Evolutionary conservation across 257 asterid species (phyloP), one percentile per base, ranked within the genome.

Genomic region (Phtheirospermum japonicum): DNA sequence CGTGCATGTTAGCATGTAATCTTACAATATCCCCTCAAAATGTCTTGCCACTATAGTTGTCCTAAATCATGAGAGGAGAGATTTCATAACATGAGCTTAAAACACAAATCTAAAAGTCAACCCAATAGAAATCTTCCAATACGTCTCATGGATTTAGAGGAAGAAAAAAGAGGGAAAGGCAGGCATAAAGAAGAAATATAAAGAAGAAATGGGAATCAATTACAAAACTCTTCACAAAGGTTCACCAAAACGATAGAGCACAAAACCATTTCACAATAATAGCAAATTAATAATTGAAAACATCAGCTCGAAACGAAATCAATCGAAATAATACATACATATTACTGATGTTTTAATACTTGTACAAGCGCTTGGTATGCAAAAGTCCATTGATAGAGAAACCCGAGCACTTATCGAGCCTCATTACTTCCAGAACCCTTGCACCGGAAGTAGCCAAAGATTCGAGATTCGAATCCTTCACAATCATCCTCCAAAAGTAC

Each of bases 401-500:
- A 1, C 90, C 95, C 2, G 93, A 90, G 66, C 97, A 90, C 81
- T 85, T 90, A 46, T 90, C 97, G 54, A 90, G 71, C 74, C 77
- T 87, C 64, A 90, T 62, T 32, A 73, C 89, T 63, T 82, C 82
- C 0, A 87, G 69, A 9, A 65, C 57, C 70, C 9, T 78, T 76
- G 67, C 85, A 6, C 55, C 43, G 1, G 78, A 68, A 0, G 30
- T 34, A 0, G 85, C 83, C 9, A 90, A 75, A 39, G 76, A n/a
- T 58, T 77, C 70, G n/a, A 87, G 92, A 82, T 89, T 95, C 65
- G 81, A 69, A 68, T 86, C 95, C 59, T 39, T 70, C 7, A 89
- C 86, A 70, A 89, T 86, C 97, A 90, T 90, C 34, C 97, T 67
- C 42, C 97, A 71, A 17, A 90, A 85, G 69, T 90, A 95, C 48